Evolutionary conservation across 2,329 filamentous ascomycete species (phyloP), one percentile per base, ranked within the genome.

Genomic region (Cyclaneusma minus): DNA sequence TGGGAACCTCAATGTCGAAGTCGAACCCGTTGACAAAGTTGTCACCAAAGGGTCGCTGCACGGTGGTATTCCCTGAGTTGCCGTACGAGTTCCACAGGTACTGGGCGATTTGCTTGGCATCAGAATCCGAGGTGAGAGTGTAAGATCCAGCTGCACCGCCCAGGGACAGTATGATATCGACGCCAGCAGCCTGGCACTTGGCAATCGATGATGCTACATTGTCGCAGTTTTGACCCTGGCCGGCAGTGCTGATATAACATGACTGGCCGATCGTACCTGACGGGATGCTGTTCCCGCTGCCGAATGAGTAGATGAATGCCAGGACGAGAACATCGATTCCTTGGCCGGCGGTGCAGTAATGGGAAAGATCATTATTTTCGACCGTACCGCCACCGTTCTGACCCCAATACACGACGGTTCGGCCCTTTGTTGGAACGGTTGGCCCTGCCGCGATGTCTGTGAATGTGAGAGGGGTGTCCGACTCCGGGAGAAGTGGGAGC

Each of bases 1-100:
- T 37, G 30, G 35, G 22, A 15, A 21, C 11, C 42, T 64, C 60
- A 19, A 62, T 52, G 30, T 64, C 60, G 27, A 63, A 56, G 36
- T 66, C 62, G 40, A 57, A 66, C 10, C 62, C 58, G 36, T 68
- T 60, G 16, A 68, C 55, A 3, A 55, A 43, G 14, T 55, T 52
- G 30, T 51, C 41, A 16, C 59, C 59, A 31, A 63, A 60, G 9
- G 61, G 60, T 13, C 61, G 48, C 9, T 49, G 45, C 9, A 41
- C 42, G 2, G 32, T 37, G 14, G 39, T 45, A 12, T 36, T 35
- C 3, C 43, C 48, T 3, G 48, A 40, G 11, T 52, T 52, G 16
- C 54, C 59, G 32, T 59, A 62, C 1, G 54, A 46, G 9, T 54
- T 42, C 57, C 56, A 62, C 4, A 62, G 43, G 28, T 55, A 54